These are phyloP conservation scores for Pythium plurisporium DNA, from an alignment of 352 stramenopile species.

Conservation along the genomic window DNA sequence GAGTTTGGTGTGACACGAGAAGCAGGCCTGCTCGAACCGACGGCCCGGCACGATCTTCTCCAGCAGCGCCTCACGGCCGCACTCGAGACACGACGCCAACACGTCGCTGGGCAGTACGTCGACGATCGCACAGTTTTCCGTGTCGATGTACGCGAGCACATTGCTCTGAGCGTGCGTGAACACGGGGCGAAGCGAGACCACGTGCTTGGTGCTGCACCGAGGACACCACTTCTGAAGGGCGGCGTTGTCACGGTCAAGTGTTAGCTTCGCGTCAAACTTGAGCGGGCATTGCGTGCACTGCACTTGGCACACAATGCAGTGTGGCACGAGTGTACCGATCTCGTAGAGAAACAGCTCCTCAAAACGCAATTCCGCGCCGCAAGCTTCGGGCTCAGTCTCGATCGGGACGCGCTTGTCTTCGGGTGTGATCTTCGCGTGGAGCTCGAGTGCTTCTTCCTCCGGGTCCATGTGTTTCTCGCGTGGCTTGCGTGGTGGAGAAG, in stretches of 20 bases:
- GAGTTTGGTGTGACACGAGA: slow-evolving; percentile 76
- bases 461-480: slow-evolving; percentile 7
- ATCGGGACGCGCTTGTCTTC: slow-evolving; percentile 38
- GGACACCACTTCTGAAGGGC: slow-evolving; percentile 76
- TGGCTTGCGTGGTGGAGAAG: background rate
- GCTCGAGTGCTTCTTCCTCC: slow-evolving; percentile 15
- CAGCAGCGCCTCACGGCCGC: slow-evolving; percentile 59
- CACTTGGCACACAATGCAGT: slow-evolving; percentile 58
- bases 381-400: slow-evolving; percentile 46
- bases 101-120: slow-evolving; percentile 69
- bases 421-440: slow-evolving; percentile 50
- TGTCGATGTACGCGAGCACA: slow-evolving; percentile 64
- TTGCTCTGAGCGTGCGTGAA: slow-evolving; percentile 67
- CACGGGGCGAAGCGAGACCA: slow-evolving; percentile 55
- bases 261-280: slow-evolving; percentile 57
- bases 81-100: slow-evolving; percentile 69
- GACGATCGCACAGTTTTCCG: slow-evolving; percentile 62
- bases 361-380: slow-evolving; percentile 51
- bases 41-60: slow-evolving; percentile 41
- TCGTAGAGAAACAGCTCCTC: slow-evolving; percentile 74
- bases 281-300: slow-evolving; percentile 73
- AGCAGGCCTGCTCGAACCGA: slow-evolving; percentile 62
- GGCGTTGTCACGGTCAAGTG: slow-evolving; percentile 28
- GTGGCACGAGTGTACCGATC: slow-evolving; percentile 68
- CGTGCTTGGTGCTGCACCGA: slow-evolving; percentile 68